phyloP scores from a whole-genome alignment of 1,284 basidiomycete genomes.

The Peniophora sp. region DNA sequence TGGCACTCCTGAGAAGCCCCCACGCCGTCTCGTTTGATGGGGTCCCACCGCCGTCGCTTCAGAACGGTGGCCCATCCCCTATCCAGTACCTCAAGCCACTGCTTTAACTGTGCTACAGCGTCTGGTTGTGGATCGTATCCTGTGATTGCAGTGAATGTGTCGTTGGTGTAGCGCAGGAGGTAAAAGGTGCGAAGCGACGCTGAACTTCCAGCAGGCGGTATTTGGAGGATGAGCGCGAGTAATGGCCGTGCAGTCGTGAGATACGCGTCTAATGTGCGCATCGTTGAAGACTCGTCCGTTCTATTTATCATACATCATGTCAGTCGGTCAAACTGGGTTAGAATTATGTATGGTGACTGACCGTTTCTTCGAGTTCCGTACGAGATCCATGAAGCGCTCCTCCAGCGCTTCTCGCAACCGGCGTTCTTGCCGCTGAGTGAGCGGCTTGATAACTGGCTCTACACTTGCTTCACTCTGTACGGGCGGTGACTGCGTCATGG shows the following conservation, averaged over 20 bases:
- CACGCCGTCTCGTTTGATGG: conserved; percentile 32
- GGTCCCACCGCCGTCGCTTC: conserved; percentile 55
- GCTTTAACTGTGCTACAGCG: conserved; percentile 42
- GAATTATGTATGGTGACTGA: conserved; percentile 22
- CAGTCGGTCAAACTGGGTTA: neutral
- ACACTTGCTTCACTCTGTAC: neutral
- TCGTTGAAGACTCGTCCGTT: conserved; percentile 43
- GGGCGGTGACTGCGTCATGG: neutral
- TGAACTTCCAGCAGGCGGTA: conserved; percentile 63
- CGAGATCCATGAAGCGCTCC: conserved; percentile 52
- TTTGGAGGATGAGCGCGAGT: conserved; percentile 55
- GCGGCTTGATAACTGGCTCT: neutral
- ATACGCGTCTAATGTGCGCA: conserved; percentile 50
- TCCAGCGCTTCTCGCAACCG: conserved; percentile 58
- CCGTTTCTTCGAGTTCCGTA: conserved; percentile 66
- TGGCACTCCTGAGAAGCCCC: conserved; percentile 37
- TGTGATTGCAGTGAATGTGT: conserved; percentile 46
- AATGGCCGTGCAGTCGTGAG: conserved; percentile 46
- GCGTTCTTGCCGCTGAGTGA: conserved; percentile 42
- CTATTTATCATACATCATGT: conserved; percentile 21
- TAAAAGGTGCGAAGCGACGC: conserved; percentile 53
- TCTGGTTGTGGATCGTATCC: conserved; percentile 44
- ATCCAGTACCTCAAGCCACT: conserved; percentile 64
- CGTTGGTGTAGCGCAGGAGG: conserved; percentile 63
- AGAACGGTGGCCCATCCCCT: conserved; percentile 62